Conservation (phyloP, 495 filamentous ascomycete genomes). For the Penicillium psychrofluorescens region DNA sequence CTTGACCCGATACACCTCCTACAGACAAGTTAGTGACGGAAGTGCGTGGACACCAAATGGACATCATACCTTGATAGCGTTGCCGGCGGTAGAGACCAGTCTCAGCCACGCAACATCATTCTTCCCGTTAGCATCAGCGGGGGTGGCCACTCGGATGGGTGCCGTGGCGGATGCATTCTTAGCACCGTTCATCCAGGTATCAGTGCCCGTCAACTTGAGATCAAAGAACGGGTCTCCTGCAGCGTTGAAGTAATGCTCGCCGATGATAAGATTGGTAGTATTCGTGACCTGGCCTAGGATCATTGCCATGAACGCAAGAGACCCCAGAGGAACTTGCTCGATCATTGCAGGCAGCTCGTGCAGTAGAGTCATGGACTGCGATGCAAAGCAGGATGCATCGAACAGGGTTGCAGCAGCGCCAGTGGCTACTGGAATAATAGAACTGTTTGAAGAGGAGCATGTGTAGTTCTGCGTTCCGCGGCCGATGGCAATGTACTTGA, state of each 20-base stretch:
- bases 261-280: constrained; percentile 35
- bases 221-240: constrained; percentile 50
- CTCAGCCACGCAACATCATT: constrained; percentile 61
- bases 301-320: constrained; percentile 20
- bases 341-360: constrained; percentile 29
- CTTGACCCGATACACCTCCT: constrained; percentile 58
- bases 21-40: constrained; percentile 18
- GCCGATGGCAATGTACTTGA: constrained; percentile 60
- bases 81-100: constrained; percentile 38
- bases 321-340: constrained; percentile 31
- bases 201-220: constrained; percentile 36
- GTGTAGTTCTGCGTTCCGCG: constrained; percentile 77
- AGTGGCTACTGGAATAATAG: constrained; percentile 23
- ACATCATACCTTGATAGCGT: constrained; percentile 30
- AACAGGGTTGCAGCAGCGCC: constrained; percentile 66
- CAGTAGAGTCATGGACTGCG: constrained; percentile 10
- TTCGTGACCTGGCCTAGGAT: constrained; percentile 17
- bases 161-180: constrained; percentile 42
- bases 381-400: constrained; percentile 48
- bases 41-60: not conserved
- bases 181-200: constrained; percentile 29
- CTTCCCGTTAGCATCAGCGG: constrained; percentile 24
- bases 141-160: constrained; percentile 38
- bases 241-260: constrained; percentile 60
- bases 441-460: constrained; percentile 33